Evolutionary conservation across 164 flowering plant genomes (phyloP).

Genomic region (Chimonanthus praecox): DNA sequence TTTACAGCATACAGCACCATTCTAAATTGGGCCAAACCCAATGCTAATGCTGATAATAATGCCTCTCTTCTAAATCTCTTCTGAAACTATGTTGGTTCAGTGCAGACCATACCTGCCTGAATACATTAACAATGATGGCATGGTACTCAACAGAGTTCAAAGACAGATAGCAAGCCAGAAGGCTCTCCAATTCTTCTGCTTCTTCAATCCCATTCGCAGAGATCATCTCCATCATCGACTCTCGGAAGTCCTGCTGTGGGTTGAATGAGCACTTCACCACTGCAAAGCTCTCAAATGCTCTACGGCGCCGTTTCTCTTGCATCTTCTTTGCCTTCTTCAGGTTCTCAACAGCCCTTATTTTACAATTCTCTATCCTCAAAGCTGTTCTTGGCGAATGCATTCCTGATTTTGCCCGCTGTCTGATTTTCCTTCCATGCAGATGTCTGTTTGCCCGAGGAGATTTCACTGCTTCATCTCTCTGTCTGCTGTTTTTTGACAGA

Average conservation of each 20-base stretch:
- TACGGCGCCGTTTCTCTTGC: conserved; percentile 16
- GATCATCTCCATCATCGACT: conserved; percentile 95
- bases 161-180: conserved; percentile 75
- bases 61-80: conserved; percentile 1
- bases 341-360: conserved; percentile 60
- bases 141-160: conserved; percentile 72
- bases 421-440: conserved; percentile 22
- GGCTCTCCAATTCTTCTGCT: conserved; percentile 71
- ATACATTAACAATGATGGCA: conserved; percentile 70
- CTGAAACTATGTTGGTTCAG: conserved; percentile 25
- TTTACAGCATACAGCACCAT: not conserved
- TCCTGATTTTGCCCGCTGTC: conserved; percentile 32
- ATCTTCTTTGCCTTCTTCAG: conserved; percentile 48
- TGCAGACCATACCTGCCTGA: conserved; percentile 71
- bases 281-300: conserved; percentile 53
- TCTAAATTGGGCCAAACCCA: not conserved
- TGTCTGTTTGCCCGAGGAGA: conserved; percentile 31
- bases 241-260: conserved; percentile 71
- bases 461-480: conserved; percentile 24
- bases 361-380: conserved; percentile 45
- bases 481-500: conserved; percentile 27
- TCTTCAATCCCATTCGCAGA: conserved; percentile 39
- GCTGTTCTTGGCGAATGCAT: conserved; percentile 48
- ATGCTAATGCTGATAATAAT: not conserved
- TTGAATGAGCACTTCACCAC: conserved; percentile 61